Conservation (phyloP, 2,329 filamentous ascomycete genomes). For the Exophiala bonariae region DNA sequence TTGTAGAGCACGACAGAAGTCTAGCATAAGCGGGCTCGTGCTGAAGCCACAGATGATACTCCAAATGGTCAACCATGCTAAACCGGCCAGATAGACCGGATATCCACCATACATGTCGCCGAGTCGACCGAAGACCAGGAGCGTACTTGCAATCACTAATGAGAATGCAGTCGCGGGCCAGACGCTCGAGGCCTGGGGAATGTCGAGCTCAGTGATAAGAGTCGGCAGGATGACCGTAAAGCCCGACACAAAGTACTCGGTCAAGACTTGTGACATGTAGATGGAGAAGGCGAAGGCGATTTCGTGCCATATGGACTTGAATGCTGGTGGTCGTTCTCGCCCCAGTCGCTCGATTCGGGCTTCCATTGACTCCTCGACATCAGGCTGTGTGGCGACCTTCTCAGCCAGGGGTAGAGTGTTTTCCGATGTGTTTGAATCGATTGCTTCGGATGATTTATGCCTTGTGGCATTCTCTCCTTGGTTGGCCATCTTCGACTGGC, state of each 20-base stretch:
- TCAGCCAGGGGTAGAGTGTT: neutral
- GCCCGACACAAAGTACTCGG: constrained; percentile 75
- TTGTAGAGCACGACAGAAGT: constrained; percentile 71
- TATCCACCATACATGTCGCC: constrained; percentile 64
- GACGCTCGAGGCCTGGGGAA: constrained; percentile 63
- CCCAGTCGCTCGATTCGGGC: constrained; percentile 59
- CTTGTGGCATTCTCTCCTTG: too few species aligned
- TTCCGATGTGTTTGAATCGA: neutral
- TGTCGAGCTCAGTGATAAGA: constrained; percentile 61
- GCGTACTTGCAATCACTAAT: constrained; percentile 48
- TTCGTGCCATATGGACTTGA: constrained; percentile 57
- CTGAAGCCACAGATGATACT: constrained; percentile 70
- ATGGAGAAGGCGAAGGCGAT: constrained; percentile 63
- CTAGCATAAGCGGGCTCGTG: constrained; percentile 66
- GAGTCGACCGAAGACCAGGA: constrained; percentile 57
- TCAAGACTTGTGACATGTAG: constrained; percentile 63
- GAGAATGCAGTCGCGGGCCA: constrained; percentile 57
- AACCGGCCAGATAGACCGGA: constrained; percentile 64
- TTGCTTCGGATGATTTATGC: too few species aligned
- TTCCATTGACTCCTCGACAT: constrained; percentile 25
- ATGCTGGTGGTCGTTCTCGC: constrained; percentile 59
- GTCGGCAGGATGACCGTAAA: constrained; percentile 70
- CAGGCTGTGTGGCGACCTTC: constrained; percentile 10
- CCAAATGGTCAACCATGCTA: constrained; percentile 65
- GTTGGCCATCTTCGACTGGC: too few species aligned